These are phyloP conservation scores for Nemophila menziesii DNA, from an alignment of 257 asterid genomes.

Conservation along the genomic window DNA sequence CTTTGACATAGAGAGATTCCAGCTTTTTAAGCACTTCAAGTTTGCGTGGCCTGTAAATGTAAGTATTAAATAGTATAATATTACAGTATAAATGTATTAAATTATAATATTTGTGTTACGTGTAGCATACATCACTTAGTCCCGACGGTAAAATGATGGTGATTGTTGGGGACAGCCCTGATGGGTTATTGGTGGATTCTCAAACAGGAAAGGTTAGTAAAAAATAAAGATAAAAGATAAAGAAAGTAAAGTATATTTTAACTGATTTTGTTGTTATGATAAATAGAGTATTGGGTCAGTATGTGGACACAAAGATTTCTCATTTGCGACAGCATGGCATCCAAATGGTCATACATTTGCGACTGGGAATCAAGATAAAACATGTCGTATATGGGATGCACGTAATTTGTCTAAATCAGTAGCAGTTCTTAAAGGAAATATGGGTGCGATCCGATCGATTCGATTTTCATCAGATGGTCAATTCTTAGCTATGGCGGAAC, in stretches of 20 bases:
- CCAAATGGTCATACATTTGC: conserved; percentile 47
- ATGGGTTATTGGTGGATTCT: conserved; percentile 5
- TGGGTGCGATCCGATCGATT: conserved; percentile 64
- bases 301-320: conserved; percentile 51
- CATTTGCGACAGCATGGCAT: conserved; percentile 71
- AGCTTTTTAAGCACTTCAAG: conserved; percentile 40
- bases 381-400: conserved; percentile 60
- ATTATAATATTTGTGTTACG: not conserved
- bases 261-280: conserved; percentile 7
- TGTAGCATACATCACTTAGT: conserved; percentile 1
- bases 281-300: conserved; percentile 38
- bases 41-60: conserved; percentile 51
- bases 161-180: conserved; percentile 4
- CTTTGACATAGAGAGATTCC: conserved; percentile 39
- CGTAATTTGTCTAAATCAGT: conserved; percentile 46
- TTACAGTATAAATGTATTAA: not conserved
- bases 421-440: conserved; percentile 48
- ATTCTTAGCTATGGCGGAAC: conserved; percentile 55
- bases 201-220: conserved; percentile 3
- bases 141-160: conserved; percentile 4
- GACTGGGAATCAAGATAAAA: conserved; percentile 68
- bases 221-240: not conserved
- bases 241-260: not conserved
- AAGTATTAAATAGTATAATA: conserved; percentile 9
- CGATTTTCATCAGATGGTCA: conserved; percentile 61